Evolutionary conservation across 2,329 filamentous ascomycete species (phyloP), one percentile per base, ranked within the genome.

Genomic region (Colletotrichum echinochloae): DNA sequence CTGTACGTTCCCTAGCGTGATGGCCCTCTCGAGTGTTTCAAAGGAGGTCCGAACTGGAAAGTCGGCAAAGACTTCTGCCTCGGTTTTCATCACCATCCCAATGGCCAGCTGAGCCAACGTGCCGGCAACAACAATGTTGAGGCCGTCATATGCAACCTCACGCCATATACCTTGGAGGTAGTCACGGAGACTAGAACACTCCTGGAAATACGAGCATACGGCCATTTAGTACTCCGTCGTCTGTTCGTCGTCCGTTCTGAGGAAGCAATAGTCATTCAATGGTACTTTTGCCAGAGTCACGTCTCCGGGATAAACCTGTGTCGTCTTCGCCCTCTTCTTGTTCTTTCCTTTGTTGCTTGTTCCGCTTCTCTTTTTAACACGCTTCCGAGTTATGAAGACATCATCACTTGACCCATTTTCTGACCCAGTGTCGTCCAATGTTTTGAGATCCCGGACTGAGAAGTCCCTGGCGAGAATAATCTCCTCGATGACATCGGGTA

Each of bases 41-140:
- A 81, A 87, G 0, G 80, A 81, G 14, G 85, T 81, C 59, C 83
- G 78, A 0, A 79, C 83, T 1, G 83, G 81, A 51, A 86, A 87
- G 35, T 86, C 82, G 23, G 81, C 70, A 63, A 83, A 85, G 0
- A 87, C 83, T 8, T 73, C 73, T 0, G 76, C 72, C 57, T 80
- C 78, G 1, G 79, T 77, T 57, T 79, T 75, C 61, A 82, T 79
- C 30, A 86, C 72, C 78, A 83, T 82, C 16, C 75, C 75, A 26
- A 85, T 74, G 18, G 83, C 83, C 8, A 83, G 62, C 55, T 81
- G 83, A 7, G 81, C 83, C 30, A 85, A 28, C 0, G 80, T 74
- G 1, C 81, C 84, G 1, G 83, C 85, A n/a, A 84, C 78, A 1
- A 83, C 84, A 52, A 77, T 78, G 70, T 87, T 86, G 18, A 86